Percentiles rank a stretch among this genome's conserved stretches.
phyloP scores from a whole-genome alignment of 1,284 basidiomycete species.

The Tilletia setariae region DNA sequence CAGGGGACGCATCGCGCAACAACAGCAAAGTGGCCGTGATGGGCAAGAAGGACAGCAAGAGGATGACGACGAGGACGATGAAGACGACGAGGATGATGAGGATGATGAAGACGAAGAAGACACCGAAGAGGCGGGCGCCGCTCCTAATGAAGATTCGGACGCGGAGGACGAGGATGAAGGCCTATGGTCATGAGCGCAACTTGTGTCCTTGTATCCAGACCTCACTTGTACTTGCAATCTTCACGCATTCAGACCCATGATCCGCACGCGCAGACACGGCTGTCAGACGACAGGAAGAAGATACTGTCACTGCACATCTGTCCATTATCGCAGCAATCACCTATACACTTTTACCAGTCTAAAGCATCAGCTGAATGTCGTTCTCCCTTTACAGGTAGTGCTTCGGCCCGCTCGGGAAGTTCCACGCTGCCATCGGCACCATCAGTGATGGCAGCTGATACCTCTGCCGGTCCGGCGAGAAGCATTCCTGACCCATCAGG shows the following conservation, averaged over 20 bases:
- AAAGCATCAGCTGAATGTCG: not conserved
- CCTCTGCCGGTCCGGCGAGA: not conserved
- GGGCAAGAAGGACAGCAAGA: not conserved
- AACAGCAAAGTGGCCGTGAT: not conserved
- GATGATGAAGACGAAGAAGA: slow-evolving; percentile 10
- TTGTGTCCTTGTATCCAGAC: too few species aligned
- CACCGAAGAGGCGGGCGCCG: slow-evolving; percentile 10
- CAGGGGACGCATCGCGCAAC: not conserved
- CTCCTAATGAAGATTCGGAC: slow-evolving; percentile 11
- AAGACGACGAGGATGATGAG: slow-evolving; percentile 10
- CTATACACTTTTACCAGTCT: not conserved
- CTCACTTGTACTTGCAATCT: too few species aligned
- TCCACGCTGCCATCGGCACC: not conserved
- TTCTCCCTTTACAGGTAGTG: not conserved
- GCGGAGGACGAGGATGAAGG: slow-evolving; percentile 17
- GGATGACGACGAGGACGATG: slow-evolving; percentile 3
- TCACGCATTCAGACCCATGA: too few species aligned
- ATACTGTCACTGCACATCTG: too few species aligned
- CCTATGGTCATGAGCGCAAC: not conserved
- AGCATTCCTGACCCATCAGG: not conserved
- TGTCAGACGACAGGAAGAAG: too few species aligned
- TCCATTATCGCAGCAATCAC: too few species aligned
- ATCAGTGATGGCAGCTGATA: not conserved
- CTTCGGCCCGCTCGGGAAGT: too few species aligned
- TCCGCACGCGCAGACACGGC: too few species aligned